These are phyloP conservation scores for Orychophragmus violaceus DNA, from an alignment of 345 rosid genomes.

Conservation along the genomic window DNA sequence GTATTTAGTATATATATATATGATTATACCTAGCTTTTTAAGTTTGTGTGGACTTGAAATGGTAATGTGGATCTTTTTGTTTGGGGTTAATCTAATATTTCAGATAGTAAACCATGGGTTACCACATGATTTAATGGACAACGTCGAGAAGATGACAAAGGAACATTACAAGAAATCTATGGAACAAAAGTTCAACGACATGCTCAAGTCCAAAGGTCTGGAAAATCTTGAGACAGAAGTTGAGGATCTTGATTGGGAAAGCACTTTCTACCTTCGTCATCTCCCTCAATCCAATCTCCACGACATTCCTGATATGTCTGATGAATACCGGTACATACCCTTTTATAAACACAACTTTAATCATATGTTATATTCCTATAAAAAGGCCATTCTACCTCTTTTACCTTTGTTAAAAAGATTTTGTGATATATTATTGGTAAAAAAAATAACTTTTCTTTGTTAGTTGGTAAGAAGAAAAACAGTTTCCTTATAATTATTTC, in stretches of 20 bases:
- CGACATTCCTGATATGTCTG: slow-evolving; percentile 54
- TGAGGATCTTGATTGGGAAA: slow-evolving; percentile 74
- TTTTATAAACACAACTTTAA: neutral
- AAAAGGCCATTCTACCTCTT: neutral
- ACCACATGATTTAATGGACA: slow-evolving; percentile 58
- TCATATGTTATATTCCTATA: neutral
- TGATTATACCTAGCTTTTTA: neutral
- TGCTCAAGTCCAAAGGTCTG: slow-evolving; percentile 55
- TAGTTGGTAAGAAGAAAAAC: neutral
- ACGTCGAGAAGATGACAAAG: slow-evolving; percentile 61
- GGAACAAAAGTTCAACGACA: slow-evolving; percentile 63
- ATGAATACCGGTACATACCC: slow-evolving; percentile 41
- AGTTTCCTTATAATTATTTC: neutral
- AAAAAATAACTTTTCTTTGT: neutral
- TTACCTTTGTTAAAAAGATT: neutral
- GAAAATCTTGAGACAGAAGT: slow-evolving; percentile 49
- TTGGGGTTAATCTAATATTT: neutral
- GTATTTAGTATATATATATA: neutral
- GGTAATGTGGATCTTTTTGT: neutral
- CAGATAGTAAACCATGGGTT: slow-evolving; percentile 78
- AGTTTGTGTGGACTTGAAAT: neutral
- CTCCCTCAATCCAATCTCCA: slow-evolving; percentile 56
- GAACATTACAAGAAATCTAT: slow-evolving; percentile 57
- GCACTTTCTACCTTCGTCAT: slow-evolving; percentile 71
- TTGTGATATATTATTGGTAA: neutral